phyloP scores from a whole-genome alignment of 176 grass and related monocot genomes.

The Canna indica region DNA sequence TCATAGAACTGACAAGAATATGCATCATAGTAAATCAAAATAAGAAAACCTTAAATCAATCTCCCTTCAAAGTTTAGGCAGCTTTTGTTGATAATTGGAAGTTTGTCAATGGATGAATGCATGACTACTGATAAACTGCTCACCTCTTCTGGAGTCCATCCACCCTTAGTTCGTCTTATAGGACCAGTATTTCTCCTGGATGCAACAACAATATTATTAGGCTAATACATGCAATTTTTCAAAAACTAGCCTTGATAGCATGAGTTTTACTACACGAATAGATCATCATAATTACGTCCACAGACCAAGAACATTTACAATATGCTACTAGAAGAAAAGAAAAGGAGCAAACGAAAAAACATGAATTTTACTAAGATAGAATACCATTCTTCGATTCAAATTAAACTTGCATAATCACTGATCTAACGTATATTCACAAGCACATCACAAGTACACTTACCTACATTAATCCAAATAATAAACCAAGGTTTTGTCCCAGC shows the following conservation, averaged over 20 bases:
- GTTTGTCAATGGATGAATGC: neutral
- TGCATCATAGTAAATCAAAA: neutral
- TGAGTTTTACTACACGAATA: neutral
- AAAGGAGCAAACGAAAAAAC: too few species aligned
- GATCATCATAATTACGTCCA: constrained; percentile 1
- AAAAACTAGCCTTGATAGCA: neutral
- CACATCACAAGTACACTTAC: too few species aligned
- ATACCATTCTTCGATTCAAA: too few species aligned
- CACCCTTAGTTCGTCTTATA: constrained; percentile 94
- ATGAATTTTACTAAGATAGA: too few species aligned
- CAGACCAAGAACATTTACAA: too few species aligned
- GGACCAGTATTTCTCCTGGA: constrained; percentile 80
- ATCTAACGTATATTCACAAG: too few species aligned
- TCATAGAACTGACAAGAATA: neutral
- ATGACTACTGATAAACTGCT: neutral
- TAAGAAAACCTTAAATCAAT: too few species aligned
- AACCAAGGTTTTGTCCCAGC: too few species aligned
- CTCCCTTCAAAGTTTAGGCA: neutral
- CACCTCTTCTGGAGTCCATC: constrained; percentile 89
- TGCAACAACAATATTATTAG: constrained; percentile 7
- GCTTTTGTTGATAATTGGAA: neutral
- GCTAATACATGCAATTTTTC: neutral
- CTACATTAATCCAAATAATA: too few species aligned
- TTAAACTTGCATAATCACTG: too few species aligned
- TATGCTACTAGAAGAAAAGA: too few species aligned